Conservation (phyloP, 805 yeast species). For the Kurtzmaniella cleridarum region DNA sequence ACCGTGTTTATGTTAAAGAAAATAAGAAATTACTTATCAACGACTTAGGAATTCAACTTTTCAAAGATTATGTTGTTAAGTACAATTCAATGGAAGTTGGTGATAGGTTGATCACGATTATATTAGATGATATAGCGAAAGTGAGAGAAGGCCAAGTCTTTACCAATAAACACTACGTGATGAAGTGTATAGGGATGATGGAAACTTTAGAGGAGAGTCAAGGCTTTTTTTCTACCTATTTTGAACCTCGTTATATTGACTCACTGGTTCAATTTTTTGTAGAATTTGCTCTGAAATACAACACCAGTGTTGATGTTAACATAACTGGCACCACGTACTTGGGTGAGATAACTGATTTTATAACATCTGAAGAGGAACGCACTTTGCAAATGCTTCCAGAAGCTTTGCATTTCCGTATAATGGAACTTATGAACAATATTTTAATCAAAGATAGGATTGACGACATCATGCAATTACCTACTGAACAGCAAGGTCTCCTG, state of each 20-base stretch:
- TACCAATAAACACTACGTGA: conserved; percentile 53
- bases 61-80: conserved; percentile 56
- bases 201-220: conserved; percentile 60
- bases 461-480: conserved; percentile 41
- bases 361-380: conserved; percentile 59
- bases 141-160: conserved; percentile 51
- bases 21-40: conserved; percentile 56
- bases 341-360: conserved; percentile 43
- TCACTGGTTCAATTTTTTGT: conserved; percentile 54
- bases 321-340: conserved; percentile 52
- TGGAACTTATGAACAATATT: conserved; percentile 52
- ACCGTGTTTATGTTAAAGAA: conserved; percentile 77
- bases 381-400: conserved; percentile 49
- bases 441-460: conserved; percentile 55
- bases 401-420: conserved; percentile 48
- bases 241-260: conserved; percentile 60
- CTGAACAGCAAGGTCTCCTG: conserved; percentile 51
- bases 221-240: conserved; percentile 54
- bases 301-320: conserved; percentile 21
- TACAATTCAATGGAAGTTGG: conserved; percentile 49
- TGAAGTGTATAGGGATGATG: conserved; percentile 63
- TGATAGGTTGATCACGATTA: conserved; percentile 37
- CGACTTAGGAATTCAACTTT: conserved; percentile 68
- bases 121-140: conserved; percentile 51
- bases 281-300: conserved; percentile 38